A percentile compares a stretch with the other conserved stretches of the same genome.
These are phyloP conservation scores for Rhizopogon sp. DNA, from an alignment of 768 basidiomycete genomes.

Conservation along the genomic window DNA sequence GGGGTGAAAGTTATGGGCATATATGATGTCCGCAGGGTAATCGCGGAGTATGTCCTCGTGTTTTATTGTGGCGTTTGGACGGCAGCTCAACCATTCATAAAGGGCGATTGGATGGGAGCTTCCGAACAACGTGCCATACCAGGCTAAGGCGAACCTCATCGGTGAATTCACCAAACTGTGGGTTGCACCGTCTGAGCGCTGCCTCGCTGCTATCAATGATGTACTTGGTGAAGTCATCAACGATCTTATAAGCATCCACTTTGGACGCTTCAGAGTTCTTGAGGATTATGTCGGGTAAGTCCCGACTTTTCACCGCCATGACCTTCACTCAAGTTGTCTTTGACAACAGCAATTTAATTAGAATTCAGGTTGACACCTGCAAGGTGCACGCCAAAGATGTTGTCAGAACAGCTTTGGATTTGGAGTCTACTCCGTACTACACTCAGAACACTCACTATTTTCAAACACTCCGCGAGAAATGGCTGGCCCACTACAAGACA, in stretches of 20 bases:
- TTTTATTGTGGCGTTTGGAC: not conserved
- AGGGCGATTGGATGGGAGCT: constrained; percentile 34
- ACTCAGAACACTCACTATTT: constrained; percentile 25
- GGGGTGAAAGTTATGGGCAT: constrained; percentile 13
- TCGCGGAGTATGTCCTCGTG: constrained; percentile 20
- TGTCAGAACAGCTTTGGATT: constrained; percentile 28
- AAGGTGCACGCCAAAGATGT: constrained; percentile 16
- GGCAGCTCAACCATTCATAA: not conserved
- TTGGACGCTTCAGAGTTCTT: constrained; percentile 36
- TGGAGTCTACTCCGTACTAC: constrained; percentile 35
- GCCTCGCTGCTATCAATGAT: constrained; percentile 28
- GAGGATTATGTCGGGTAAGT: constrained; percentile 32
- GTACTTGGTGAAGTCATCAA: constrained; percentile 26
- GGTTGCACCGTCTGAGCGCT: constrained; percentile 22
- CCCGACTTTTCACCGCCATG: not conserved
- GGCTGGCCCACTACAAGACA: constrained; percentile 10
- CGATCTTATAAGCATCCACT: constrained; percentile 27
- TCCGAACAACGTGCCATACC: constrained; percentile 27
- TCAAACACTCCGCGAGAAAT: constrained; percentile 12
- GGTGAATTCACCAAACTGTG: constrained; percentile 24
- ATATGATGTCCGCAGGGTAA: constrained; percentile 28
- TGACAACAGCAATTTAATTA: constrained; percentile 23
- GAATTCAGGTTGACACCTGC: constrained; percentile 21
- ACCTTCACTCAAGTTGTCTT: constrained; percentile 3
- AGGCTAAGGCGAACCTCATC: constrained; percentile 27